Percentiles rank a stretch among this genome's conserved stretches.
Evolutionary conservation across 257 asterid species (phyloP).

Genomic region (Thymus mandschuricus): DNA sequence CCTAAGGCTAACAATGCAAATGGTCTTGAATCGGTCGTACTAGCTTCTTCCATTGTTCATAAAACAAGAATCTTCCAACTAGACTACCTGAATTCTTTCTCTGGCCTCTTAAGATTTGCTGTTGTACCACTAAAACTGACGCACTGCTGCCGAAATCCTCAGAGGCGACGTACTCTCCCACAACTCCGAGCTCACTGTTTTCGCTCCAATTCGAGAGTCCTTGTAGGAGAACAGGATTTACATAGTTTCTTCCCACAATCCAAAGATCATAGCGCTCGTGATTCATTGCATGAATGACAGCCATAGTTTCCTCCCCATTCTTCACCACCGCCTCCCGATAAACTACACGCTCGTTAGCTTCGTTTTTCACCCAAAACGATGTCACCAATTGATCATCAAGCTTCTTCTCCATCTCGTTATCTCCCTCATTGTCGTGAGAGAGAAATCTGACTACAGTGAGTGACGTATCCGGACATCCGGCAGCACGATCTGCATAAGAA

Average conservation of each 20-base stretch:
- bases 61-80: constrained; percentile 23
- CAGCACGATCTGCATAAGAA: constrained; percentile 60
- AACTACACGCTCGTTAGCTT: constrained; percentile 48
- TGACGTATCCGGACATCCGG: constrained; percentile 40
- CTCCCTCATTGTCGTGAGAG: constrained; percentile 52
- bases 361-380: constrained; percentile 90
- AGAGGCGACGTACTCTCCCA: constrained; percentile 73
- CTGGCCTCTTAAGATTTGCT: constrained; percentile 73
- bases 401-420: constrained; percentile 63
- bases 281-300: constrained; percentile 64
- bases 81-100: constrained; percentile 29
- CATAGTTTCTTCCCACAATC: constrained; percentile 72
- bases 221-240: constrained; percentile 61
- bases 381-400: constrained; percentile 85
- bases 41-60: constrained; percentile 2
- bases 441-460: constrained; percentile 69
- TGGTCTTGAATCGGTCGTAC: not conserved
- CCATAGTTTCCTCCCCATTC: constrained; percentile 74
- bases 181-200: constrained; percentile 66
- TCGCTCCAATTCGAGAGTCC: constrained; percentile 67
- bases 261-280: constrained; percentile 51
- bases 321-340: constrained; percentile 74
- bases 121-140: constrained; percentile 70
- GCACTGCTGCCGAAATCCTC: constrained; percentile 54
- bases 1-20: constrained; percentile 9